A percentile compares a stretch with the other conserved stretches of the same genome.
Evolutionary conservation across 176 grass and related monocot genomes (phyloP).

Genomic region (Metroxylon sagu): DNA sequence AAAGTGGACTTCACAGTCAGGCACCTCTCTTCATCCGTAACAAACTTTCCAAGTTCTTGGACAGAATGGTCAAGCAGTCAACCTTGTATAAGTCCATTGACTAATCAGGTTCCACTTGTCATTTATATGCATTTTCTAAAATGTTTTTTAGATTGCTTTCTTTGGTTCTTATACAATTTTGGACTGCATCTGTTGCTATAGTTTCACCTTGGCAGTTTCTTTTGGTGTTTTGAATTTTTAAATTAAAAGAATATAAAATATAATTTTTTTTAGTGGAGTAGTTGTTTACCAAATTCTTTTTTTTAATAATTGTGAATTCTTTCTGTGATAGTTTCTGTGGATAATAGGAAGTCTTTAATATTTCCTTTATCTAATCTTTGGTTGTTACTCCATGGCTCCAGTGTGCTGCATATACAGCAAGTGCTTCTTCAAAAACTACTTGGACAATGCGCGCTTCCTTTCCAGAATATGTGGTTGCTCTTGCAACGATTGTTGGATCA

Average conservation of each 20-base stretch:
- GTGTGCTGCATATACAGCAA: slow-evolving; percentile 76
- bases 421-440: slow-evolving; percentile 58
- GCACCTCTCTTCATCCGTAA: slow-evolving; percentile 72
- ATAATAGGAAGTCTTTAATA: not conserved
- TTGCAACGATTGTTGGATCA: slow-evolving; percentile 94
- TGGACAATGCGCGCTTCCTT: slow-evolving; percentile 94
- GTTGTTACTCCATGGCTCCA: slow-evolving; percentile 13
- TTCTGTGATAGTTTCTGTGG: slow-evolving; percentile 4
- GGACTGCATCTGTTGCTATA: no score
- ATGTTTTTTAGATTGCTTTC: no score
- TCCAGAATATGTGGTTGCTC: slow-evolving; percentile 97
- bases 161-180: no score
- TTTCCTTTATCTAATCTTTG: no score
- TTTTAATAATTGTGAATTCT: no score
- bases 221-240: no score
- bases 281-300: no score
- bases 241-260: no score
- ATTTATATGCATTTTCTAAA: no score
- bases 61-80: slow-evolving; percentile 51
- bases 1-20: slow-evolving; percentile 99
- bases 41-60: slow-evolving; percentile 59
- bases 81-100: slow-evolving; percentile 56
- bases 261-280: no score
- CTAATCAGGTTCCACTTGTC: slow-evolving; percentile 26
- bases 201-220: no score